Conservation (phyloP, 768 basidiomycete species). For the Mycena pura region DNA sequence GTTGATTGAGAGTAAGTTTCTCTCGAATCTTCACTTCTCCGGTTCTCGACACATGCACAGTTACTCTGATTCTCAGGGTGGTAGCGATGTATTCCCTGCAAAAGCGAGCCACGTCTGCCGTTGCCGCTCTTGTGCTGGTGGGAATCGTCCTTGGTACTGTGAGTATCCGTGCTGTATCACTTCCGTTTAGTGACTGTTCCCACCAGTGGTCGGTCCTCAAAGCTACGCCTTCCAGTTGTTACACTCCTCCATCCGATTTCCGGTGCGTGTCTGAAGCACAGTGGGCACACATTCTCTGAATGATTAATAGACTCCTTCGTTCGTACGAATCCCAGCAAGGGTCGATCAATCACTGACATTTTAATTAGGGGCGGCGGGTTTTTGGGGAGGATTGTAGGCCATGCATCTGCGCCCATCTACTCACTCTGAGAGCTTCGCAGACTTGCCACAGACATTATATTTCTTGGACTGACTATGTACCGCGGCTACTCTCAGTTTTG, state of each 20-base stretch:
- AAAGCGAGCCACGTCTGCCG: background rate
- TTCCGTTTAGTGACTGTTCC: background rate
- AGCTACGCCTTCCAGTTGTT: background rate
- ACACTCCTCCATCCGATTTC: background rate
- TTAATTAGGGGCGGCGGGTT: background rate
- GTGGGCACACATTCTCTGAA: background rate
- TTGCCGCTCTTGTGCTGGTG: background rate
- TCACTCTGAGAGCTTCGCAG: background rate
- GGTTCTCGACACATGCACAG: background rate
- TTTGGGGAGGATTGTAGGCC: background rate
- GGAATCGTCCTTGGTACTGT: background rate
- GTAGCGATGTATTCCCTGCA: background rate
- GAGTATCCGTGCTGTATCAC: background rate
- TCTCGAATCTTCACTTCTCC: background rate
- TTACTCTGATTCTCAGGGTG: background rate
- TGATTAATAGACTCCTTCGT: background rate
- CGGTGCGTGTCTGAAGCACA: background rate
- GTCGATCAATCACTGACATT: background rate
- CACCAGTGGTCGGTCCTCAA: background rate
- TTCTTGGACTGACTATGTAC: background rate
- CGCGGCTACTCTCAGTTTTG: background rate
- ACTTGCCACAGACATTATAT: background rate
- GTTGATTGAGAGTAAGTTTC: background rate
- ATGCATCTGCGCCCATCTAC: background rate
- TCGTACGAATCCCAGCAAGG: background rate